phyloP scores from a whole-genome alignment of 768 basidiomycete genomes.

The Boletellus emodensis region DNA sequence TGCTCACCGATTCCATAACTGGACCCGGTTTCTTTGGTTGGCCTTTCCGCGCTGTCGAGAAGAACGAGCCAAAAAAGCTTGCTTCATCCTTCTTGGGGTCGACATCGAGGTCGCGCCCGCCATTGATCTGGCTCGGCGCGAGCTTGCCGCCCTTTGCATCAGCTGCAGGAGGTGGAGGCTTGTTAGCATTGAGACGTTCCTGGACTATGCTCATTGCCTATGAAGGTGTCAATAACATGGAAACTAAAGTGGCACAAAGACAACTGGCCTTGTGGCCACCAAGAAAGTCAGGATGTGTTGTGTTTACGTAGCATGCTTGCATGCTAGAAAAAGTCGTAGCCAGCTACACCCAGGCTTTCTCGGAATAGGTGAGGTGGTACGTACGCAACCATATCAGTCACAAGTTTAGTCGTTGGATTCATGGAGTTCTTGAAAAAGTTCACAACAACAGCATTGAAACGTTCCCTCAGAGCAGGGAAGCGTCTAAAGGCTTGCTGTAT shows the following conservation, averaged over 20 bases:
- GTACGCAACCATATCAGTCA: conserved; percentile 86
- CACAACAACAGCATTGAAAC: conserved; percentile 94
- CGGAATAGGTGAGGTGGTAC: conserved; percentile 28
- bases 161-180: conserved; percentile 49
- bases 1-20: conserved; percentile 53
- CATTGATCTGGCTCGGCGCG: conserved; percentile 68
- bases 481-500: conserved; percentile 90
- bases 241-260: not conserved
- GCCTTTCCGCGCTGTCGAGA: conserved; percentile 61
- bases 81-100: conserved; percentile 85
- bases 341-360: conserved; percentile 1
- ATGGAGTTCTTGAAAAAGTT: conserved; percentile 95
- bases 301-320: conserved; percentile 99
- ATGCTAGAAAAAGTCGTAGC: conserved; percentile 47
- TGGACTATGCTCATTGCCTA: conserved; percentile 86
- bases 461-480: conserved; percentile 93
- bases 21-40: conserved; percentile 61
- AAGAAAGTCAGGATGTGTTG: conserved; percentile 98
- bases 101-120: conserved; percentile 91
- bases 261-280: conserved; percentile 78
- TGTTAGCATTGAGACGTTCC: conserved; percentile 78
- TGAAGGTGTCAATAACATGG: not conserved
- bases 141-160: conserved; percentile 74
- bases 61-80: conserved; percentile 96
- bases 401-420: conserved; percentile 92